Base-by-base conservation (phyloP, 2,329 filamentous ascomycete genomes). In the Didymella segeticola region DNA sequence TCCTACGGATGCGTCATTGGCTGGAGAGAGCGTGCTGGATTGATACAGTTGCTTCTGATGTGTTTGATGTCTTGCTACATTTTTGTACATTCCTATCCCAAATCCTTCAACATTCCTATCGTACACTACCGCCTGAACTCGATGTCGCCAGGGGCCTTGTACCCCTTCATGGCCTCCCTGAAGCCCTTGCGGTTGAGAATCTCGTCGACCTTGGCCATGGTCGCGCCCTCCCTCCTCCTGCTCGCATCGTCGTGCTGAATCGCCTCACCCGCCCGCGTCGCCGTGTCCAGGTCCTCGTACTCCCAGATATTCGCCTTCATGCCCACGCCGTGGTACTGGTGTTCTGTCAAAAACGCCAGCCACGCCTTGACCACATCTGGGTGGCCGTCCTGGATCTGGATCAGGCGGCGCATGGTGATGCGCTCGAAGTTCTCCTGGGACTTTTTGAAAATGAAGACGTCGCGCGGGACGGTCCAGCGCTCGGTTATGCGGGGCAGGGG, bases 291-390 rank as follows among this genome's bases (percentile, higher is more conserved):
- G 52, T 84, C 83, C 68, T 89, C 86, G 75, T 91, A 93, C 71
- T 96, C 91, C 87, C 90, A 99, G 43, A 98, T 84, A 73, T 99
- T 97, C 47, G 95, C 95, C 83, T 99, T 99, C 92, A 99, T 96
- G 67, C 95, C 95, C 33, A 98, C 88, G n/a, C 95, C 95, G 64
- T 96, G 90, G 73, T 95, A 96, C 34, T 92, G 90, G 72, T 97
- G 89, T 77, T 96, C 96, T 70, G 90, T 86, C 70, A 99, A 75
- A 72, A 96, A 98, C 0, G 91, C 92, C 53, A 99, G 79, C 95
- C 95, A 99, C 23, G 93, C 76, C 75, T 96, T 89, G 29, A 99
- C 92, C 1, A 87, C 88, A 73, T 97, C 91, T 0, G 92, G 87
- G 68, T 97, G 83, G 0, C 92, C 95, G 70, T 98, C 95, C 62